Base-by-base conservation (phyloP, 106 monocot species). In the Dactylorhiza incarnata region DNA sequence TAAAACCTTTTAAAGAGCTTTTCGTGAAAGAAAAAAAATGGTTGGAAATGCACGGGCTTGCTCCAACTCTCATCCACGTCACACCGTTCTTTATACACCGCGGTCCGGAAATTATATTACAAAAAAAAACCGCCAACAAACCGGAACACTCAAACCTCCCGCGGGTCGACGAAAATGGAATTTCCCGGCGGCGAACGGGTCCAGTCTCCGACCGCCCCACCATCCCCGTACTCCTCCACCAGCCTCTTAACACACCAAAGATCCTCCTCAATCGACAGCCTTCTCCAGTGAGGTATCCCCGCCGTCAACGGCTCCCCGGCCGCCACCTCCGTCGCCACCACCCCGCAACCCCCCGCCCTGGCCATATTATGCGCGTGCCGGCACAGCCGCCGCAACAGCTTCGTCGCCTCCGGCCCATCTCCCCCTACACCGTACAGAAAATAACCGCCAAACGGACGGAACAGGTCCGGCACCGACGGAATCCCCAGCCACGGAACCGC, bases 341-440 rank as follows among this genome's bases (percentile, higher is more conserved):
- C 86, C 24, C 86, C 54, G 79, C 88, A 88, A 63, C 86, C 86
- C 0, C 81, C 84, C 0, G 45, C 75, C 23, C 81, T 55, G 3
- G 91, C 90, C 83, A 94, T 45, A 75, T 94, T 89, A 78, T 90
- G 94, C 37, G 76, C 88, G 77, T 85, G 83, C 25, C 76, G 24
- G 74, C 86, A 90, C 61, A 94, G 78, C 1, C 54, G 72, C 51
- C 71, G 48, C 19, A 83, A 73, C 56, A 88, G 67, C 63, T 25
- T 73, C 20, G 62, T 66, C 22, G 76, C 81, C 47, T 14, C 48
- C 10, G 75, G 76, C 0, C 90, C 90, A 20, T 56, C 87, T 17
- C 96, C 96, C 16, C 91, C 93, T 17, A 97, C 4, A 11, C 96
- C 96, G 79, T 91, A 97, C 68, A 97, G 25, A 65, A 97, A 88